Evolutionary conservation across 768 basidiomycete genomes (phyloP), one percentile per base, ranked within the genome.

Genomic region (Pleurotus ostreatus): DNA sequence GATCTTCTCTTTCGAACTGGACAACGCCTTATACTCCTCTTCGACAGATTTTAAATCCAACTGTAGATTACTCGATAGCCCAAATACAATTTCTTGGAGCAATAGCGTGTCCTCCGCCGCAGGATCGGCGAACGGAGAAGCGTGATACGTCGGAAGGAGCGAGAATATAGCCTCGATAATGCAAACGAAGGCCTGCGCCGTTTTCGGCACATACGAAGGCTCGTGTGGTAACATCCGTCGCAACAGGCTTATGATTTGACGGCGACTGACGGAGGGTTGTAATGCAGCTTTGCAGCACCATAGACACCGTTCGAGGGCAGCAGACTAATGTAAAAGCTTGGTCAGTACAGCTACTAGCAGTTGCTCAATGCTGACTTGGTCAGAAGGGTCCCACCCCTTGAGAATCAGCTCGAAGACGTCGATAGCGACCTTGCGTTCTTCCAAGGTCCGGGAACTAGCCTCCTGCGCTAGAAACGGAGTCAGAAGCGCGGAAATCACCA

Each of bases 201-300:
- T 76, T 3, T 75, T 69, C 6, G 74, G 68, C 1, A 68, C 61
- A 46, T 79, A 75, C 8, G 73, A 72, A 37, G 68, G 73, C 37
- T 80, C 79, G 8, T 66, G 63, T 52, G 77, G 71, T 60, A 85
- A 56, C 63, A 81, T 63, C 61, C 74, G 65, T 59, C 78, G 77
- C 3, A 90, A 71, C 8, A 71, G 68, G 8, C 72, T 73, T 15
- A 89, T 61, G 22, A 86, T 71, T 13, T 40, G 51, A 41, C 18
- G 37, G 11, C 18, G 82, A 77, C 7, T 75, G 72, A 15, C 83
- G 76, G 48, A 78, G 68, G 6, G 77, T 72, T 5, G 71, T 59
- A 40, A 72, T 70, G 82, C 82, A 7, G 86, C 86, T 60, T 79
- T 81, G 61, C 83, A 82, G 63, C 87, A 89, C 89, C 89, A 92